Evolutionary conservation across 2,329 filamentous ascomycete species (phyloP), one percentile per base, ranked within the genome.

Genomic region (Shiraia sp.): DNA sequence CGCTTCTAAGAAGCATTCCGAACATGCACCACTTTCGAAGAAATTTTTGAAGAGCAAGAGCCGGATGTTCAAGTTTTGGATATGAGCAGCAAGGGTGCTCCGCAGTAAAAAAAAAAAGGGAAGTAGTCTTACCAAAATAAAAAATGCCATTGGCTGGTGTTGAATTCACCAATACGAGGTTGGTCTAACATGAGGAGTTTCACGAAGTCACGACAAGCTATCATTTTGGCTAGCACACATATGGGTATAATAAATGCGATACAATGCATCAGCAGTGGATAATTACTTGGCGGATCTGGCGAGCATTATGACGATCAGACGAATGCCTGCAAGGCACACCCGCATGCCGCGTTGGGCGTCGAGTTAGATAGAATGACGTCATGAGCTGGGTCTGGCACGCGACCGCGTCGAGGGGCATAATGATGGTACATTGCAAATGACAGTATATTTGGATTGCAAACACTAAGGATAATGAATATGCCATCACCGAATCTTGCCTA

Each of bases 11-110:
- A 12, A 39, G 29, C n/a, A 36, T 37, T 2, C 29, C 40, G 2
- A 29, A 41, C 13, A 32, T 38, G 28, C 19, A 22, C 42, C 50
- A 12, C 51, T 59, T 19, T 53, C 52, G 14, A 66, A 59, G 39
- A 63, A 58, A 36, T 65, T 61, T 27, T 33, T 60, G 32, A 69
- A 65, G 43, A 66, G 57, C 47, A 69, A 63, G 38, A 66, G 63
- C 39, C 49, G 53, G 36, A 63, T 69, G 22, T 65, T 70, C 49
- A 69, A 63, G 36, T 68, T 70, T 47, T 70, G 65, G 58, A 40
- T 55, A 39, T 66, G 43, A 58, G 3, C 13, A n/a, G 14, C 15
- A 14, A 27, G 24, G 10, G 25, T 22, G 23, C 10, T 32, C 27
- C 12, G 19, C 19, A 22, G 4, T 4, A 22, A 22, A 22, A 22